Evolutionary conservation across 2,329 filamentous ascomycete genomes (phyloP).

Genomic region (Cladosporium sp.): DNA sequence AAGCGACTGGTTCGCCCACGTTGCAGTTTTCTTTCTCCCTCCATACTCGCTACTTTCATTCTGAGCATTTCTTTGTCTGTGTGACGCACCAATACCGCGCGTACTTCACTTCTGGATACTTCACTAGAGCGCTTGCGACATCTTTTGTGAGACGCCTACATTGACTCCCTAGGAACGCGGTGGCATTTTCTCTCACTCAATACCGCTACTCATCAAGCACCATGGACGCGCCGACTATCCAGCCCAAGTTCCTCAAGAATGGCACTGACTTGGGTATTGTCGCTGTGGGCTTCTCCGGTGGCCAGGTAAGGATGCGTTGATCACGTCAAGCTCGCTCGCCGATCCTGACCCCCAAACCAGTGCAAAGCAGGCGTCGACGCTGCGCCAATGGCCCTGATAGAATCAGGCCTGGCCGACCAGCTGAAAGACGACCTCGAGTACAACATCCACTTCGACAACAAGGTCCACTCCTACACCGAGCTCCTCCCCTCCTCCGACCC

Average conservation of each 20-base stretch:
- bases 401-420: constrained; percentile 77
- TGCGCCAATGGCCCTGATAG: constrained; percentile 80
- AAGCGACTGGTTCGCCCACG: background rate
- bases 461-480: constrained; percentile 75
- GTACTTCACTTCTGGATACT: background rate
- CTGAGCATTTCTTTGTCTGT: background rate
- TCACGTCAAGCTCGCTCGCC: background rate
- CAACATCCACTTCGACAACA: constrained; percentile 74
- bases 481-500: constrained; percentile 67
- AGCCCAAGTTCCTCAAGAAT: constrained; percentile 71
- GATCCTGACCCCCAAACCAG: constrained; percentile 39
- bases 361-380: constrained; percentile 88
- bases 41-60: background rate
- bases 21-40: background rate
- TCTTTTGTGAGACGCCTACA: background rate
- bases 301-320: constrained; percentile 59
- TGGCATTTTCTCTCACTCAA: background rate
- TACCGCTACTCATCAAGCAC: background rate
- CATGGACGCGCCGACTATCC: constrained; percentile 49
- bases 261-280: constrained; percentile 81
- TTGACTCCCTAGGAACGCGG: background rate
- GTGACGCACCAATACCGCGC: background rate
- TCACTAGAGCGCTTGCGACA: background rate
- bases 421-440: constrained; percentile 82
- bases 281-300: constrained; percentile 92